phyloP scores from a whole-genome alignment of 1,284 basidiomycete genomes.

The Ceratorhiza oryzae-sativae region DNA sequence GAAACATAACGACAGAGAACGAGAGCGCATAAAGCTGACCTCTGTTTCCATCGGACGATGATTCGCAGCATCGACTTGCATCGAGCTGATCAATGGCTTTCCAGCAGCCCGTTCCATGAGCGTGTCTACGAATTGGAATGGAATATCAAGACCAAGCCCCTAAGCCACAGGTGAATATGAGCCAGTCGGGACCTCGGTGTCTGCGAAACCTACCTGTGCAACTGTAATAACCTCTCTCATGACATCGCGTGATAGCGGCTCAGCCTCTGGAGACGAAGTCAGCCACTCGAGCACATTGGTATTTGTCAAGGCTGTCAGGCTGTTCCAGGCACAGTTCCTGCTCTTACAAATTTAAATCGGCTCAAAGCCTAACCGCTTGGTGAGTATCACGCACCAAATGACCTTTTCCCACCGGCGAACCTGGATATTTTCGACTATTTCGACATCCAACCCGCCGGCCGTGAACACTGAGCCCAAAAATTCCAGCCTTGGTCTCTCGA shows the following conservation, averaged over 20 bases:
- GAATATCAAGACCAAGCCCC: conserved; percentile 28
- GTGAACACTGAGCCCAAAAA: neutral
- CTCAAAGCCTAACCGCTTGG: neutral
- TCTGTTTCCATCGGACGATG: conserved; percentile 36
- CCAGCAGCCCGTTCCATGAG: conserved; percentile 22
- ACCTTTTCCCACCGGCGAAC: conserved; percentile 35
- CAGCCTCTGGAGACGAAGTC: conserved; percentile 36
- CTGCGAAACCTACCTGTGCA: conserved; percentile 8
- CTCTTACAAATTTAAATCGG: neutral
- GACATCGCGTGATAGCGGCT: conserved; percentile 19
- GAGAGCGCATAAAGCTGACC: neutral
- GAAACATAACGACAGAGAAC: neutral
- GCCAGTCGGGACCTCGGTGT: neutral
- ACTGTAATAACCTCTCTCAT: conserved; percentile 38
- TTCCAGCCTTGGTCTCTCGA: conserved; percentile 9
- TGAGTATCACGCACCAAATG: conserved; percentile 20
- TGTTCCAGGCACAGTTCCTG: conserved; percentile 41
- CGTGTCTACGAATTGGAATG: conserved; percentile 21
- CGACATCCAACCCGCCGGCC: conserved; percentile 33
- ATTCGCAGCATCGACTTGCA: conserved; percentile 37
- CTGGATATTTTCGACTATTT: conserved; percentile 27
- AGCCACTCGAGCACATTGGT: conserved; percentile 33
- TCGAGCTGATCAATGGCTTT: conserved; percentile 28
- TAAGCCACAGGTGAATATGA: neutral
- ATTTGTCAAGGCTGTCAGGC: conserved; percentile 31